Evolutionary conservation across 495 filamentous ascomycete species (phyloP).

Genomic region (Paragyromitra xinjiangensis): DNA sequence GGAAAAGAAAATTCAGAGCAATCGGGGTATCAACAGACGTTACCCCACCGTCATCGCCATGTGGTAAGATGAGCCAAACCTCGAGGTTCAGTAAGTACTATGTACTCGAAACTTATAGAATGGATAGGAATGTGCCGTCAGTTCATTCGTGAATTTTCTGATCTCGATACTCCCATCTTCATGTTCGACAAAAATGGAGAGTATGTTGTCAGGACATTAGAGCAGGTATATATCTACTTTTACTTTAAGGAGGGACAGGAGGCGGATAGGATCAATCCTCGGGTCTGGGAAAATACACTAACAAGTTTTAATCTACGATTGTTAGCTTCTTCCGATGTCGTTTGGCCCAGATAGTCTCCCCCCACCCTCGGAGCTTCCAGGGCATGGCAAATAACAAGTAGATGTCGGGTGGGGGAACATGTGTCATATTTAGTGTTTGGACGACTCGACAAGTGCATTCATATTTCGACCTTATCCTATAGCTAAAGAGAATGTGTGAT

Average conservation of each 20-base stretch:
- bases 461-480: neutral
- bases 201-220: slow-evolving; percentile 75
- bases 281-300: neutral
- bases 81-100: neutral
- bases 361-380: slow-evolving; percentile 48
- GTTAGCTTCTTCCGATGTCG: slow-evolving; percentile 73
- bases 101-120: neutral
- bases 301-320: slow-evolving; percentile 1
- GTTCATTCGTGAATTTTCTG: slow-evolving; percentile 79
- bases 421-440: neutral
- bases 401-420: neutral
- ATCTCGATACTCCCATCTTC: slow-evolving; percentile 75
- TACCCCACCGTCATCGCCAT: slow-evolving; percentile 73
- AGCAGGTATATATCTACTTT: slow-evolving; percentile 65
- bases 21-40: slow-evolving; percentile 88
- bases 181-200: slow-evolving; percentile 83
- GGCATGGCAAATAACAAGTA: slow-evolving; percentile 39
- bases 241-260: neutral
- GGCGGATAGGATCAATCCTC: neutral
- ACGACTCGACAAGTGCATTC: neutral
- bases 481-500: neutral
- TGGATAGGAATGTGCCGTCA: slow-evolving; percentile 64
- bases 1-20: slow-evolving; percentile 76
- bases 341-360: slow-evolving; percentile 73
- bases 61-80: slow-evolving; percentile 66